These are phyloP conservation scores for Pseudopyricularia cyperi DNA, from an alignment of 2,329 filamentous ascomycete genomes.

Conservation along the genomic window DNA sequence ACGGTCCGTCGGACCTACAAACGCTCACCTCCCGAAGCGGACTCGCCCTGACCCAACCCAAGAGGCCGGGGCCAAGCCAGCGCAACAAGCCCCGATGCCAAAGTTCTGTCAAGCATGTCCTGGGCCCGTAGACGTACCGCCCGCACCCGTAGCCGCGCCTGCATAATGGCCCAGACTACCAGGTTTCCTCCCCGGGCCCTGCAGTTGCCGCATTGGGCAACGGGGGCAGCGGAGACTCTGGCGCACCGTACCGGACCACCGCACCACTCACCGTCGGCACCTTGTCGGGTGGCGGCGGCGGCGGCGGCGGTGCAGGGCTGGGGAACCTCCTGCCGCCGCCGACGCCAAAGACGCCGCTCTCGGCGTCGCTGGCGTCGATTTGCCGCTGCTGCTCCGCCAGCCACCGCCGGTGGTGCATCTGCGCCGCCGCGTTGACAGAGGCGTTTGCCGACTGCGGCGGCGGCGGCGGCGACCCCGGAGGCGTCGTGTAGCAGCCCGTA, in stretches of 20 bases:
- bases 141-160: too few relatives aligned
- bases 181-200: neutral
- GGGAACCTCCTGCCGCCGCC: neutral
- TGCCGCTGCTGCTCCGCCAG: neutral
- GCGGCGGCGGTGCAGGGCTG: neutral
- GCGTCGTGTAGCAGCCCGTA: neutral
- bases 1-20: too few relatives aligned
- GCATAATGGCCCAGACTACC: too few relatives aligned
- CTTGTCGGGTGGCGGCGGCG: neutral
- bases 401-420: slow-evolving; percentile 1
- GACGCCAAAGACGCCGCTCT: slow-evolving; percentile 3
- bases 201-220: neutral
- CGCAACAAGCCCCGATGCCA: too few relatives aligned
- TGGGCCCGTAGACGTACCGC: too few relatives aligned
- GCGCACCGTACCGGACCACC: neutral
- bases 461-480: neutral
- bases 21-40: too few relatives aligned
- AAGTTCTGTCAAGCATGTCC: too few relatives aligned
- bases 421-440: neutral
- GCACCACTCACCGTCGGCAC: neutral
- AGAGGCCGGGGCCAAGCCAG: too few relatives aligned
- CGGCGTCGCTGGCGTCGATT: slow-evolving; percentile 1
- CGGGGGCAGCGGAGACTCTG: neutral
- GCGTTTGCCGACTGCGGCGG: neutral
- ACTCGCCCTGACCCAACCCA: too few relatives aligned